A percentile compares a stretch with the other conserved stretches of the same genome.
These are phyloP conservation scores for Bocquillonia castaneifolia DNA, from an alignment of 441 rosid genomes.

Conservation along the genomic window DNA sequence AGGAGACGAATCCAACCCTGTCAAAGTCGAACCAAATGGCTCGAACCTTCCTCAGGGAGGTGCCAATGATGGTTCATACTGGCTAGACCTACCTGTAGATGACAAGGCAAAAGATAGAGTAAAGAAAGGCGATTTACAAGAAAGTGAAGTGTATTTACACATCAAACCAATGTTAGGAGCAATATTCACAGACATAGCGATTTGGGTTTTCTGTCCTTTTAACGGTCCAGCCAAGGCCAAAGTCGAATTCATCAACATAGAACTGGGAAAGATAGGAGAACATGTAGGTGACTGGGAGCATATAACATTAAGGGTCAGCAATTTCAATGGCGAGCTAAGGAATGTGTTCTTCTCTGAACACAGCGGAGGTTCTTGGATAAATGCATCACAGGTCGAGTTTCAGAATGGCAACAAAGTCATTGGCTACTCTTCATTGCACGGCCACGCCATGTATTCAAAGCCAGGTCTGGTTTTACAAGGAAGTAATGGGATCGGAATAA, in stretches of 20 bases:
- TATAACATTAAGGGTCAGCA: conserved; percentile 62
- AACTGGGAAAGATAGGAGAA: conserved; percentile 63
- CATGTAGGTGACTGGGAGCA: conserved; percentile 98
- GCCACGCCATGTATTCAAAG: conserved; percentile 68
- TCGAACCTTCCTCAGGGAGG: conserved; percentile 84
- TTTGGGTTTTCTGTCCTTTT: conserved; percentile 80
- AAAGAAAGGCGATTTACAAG: conserved; percentile 54
- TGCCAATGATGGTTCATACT: conserved; percentile 54
- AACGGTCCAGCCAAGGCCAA: conserved; percentile 78
- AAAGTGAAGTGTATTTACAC: conserved; percentile 49
- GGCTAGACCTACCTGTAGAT: conserved; percentile 75
- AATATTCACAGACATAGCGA: conserved; percentile 63
- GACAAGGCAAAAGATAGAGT: conserved; percentile 44
- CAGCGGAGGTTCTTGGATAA: conserved; percentile 57
- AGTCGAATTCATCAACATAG: conserved; percentile 41
- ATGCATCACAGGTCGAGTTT: conserved; percentile 55
- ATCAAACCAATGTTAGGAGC: conserved; percentile 75
- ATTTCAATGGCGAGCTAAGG: conserved; percentile 57
- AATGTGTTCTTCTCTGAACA: conserved; percentile 55
- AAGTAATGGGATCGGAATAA: conserved; percentile 45
- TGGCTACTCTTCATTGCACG: conserved; percentile 60
- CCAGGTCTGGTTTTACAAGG: conserved; percentile 70
- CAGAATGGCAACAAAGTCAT: conserved; percentile 43
- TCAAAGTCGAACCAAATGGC: conserved; percentile 42
- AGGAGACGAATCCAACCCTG: conserved; percentile 62